Base-by-base conservation (phyloP, 2,329 filamentous ascomycete genomes). In the Aspergillus clavatus region DNA sequence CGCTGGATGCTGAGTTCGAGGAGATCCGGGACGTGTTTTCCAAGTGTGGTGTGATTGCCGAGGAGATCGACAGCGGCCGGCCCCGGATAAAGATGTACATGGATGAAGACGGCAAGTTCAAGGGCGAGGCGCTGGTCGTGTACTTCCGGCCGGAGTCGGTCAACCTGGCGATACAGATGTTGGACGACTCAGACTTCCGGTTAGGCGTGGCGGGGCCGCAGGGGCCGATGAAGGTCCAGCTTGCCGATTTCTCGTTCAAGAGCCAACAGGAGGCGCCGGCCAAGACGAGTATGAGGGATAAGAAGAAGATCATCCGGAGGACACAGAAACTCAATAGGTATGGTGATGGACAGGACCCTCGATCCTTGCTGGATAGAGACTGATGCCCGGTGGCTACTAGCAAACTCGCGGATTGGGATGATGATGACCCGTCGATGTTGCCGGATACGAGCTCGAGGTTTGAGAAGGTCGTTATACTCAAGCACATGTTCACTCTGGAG, bases 121-220 rank as follows among this genome's bases (percentile, higher is more conserved):
- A 96, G 64, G 93, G 93, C 49, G 90, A 97, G 63, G 90, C 88
- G 2, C 77, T 98, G 24, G 76, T 98, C 43, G 87, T 97, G 27
- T 98, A 94, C 71, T 96, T 95, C 78, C 88, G 93, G 57, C 86
- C 89, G 0, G 89, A 95, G 62, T 94, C 87, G n/a, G 91, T 98
- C 47, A 75, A 86, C 33, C 84, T 74, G 41, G 69, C 76, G 1
- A 68, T 81, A 10, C 74, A 78, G 42, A 72, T 75, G 56, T 71
- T 82, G 12, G 72, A 75, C 36, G 70, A 74, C 43, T 71, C 78
- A 4, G 82, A 89, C 55, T 93, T 97, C 59, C 79, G 91, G 46
- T 75, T 86, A 48, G 67, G 84, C 58, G 55, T 75, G 63, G 71
- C 72, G 43, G 69, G 61, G 29, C 70, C 65, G 37, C 60, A 59